A percentile compares a stretch with the other conserved stretches of the same genome.
Evolutionary conservation across 2,329 filamentous ascomycete genomes (phyloP).

Genomic region (Fusarium piperis): DNA sequence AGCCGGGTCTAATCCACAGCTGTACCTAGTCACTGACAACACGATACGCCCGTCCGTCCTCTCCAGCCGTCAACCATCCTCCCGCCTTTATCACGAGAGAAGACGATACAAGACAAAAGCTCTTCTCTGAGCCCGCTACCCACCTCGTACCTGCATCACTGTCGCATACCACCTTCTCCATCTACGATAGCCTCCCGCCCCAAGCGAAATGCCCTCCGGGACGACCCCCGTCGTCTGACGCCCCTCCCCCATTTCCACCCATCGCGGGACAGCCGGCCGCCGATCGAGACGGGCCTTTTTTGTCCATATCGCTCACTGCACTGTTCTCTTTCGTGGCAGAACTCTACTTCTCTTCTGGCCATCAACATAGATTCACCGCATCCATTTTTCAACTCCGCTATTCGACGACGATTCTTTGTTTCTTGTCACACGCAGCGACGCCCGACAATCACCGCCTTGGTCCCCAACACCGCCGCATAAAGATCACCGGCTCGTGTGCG

Average conservation of each 20-base stretch:
- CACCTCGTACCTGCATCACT: background rate
- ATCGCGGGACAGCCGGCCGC: conserved; percentile 37
- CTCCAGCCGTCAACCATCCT: conserved; percentile 13
- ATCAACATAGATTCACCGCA: background rate
- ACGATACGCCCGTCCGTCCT: background rate
- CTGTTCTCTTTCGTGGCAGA: background rate
- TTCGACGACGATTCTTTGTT: background rate
- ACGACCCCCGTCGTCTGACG: conserved; percentile 43
- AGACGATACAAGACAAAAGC: background rate
- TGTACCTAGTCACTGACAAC: conserved; percentile 1
- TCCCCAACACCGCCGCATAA: conserved; percentile 6
- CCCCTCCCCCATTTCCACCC: conserved; percentile 30
- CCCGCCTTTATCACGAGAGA: conserved; percentile 18
- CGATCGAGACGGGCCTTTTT: conserved; percentile 26
- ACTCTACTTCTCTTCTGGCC: background rate
- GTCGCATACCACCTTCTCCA: conserved; percentile 17
- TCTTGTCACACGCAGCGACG: conserved; percentile 2
- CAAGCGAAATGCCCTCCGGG: conserved; percentile 40
- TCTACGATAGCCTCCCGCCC: conserved; percentile 17
- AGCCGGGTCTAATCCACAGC: background rate
- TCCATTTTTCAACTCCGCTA: background rate
- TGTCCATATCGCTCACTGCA: conserved; percentile 27
- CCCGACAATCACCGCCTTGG: conserved; percentile 1
- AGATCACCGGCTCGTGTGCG: conserved; percentile 22
- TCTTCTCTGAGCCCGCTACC: background rate